phyloP scores from a whole-genome alignment of 2,329 filamentous ascomycete species.

The Hypocreales sp. region DNA sequence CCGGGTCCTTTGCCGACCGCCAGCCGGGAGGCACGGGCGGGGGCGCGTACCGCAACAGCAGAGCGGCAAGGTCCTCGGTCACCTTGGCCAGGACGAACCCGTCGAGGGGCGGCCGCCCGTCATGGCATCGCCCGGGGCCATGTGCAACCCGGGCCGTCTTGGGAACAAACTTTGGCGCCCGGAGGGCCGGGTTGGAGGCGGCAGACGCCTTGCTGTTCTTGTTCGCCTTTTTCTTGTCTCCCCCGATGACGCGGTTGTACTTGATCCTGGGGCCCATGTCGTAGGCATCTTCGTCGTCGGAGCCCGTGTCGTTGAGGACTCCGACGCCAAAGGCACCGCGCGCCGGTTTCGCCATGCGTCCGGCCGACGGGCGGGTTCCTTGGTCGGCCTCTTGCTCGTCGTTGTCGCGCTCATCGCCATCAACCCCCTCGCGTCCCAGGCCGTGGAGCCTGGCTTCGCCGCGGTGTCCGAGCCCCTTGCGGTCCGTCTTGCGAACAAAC shows the following conservation, averaged over 20 bases:
- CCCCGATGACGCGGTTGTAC: conserved; percentile 69
- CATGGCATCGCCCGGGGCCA: conserved; percentile 51
- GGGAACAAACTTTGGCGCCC: conserved; percentile 61
- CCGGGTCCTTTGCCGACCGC: conserved; percentile 41
- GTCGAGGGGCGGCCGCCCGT: conserved; percentile 64
- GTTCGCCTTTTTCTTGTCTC: conserved; percentile 69
- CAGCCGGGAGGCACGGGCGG: conserved; percentile 59
- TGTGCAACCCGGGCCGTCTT: conserved; percentile 25
- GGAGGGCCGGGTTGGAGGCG: conserved; percentile 47
- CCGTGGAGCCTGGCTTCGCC: conserved; percentile 38
- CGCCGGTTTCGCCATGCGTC: conserved; percentile 34
- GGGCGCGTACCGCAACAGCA: conserved; percentile 35
- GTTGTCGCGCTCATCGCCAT: conserved; percentile 30
- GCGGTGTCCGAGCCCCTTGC: conserved; percentile 53
- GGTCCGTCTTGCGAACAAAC: conserved; percentile 49
- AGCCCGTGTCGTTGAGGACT: conserved; percentile 80
- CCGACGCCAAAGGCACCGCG: conserved; percentile 72
- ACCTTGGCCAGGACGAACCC: conserved; percentile 60
- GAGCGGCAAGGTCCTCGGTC: conserved; percentile 19
- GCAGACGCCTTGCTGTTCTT: conserved; percentile 25
- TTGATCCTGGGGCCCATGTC: conserved; percentile 82
- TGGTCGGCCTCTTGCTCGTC: conserved; percentile 14
- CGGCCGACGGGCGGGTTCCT: conserved; percentile 1
- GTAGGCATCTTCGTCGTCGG: conserved; percentile 90
- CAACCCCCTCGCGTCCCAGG: conserved; percentile 17